Conservation (phyloP, 1,284 basidiomycete genomes). For the Tausonia pullulans region DNA sequence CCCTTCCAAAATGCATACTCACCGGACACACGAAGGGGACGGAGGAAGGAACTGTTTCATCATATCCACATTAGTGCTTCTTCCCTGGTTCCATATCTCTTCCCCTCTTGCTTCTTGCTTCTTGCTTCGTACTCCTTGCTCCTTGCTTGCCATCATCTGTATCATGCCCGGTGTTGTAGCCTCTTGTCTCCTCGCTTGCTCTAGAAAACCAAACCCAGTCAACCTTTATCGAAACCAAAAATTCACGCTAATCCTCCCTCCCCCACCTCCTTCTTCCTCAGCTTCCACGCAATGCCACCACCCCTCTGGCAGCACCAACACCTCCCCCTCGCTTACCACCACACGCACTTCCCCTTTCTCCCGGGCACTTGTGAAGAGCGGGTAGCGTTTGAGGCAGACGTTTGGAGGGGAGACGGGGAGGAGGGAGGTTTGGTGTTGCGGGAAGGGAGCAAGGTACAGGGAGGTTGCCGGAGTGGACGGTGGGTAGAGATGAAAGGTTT, state of each 20-base stretch:
- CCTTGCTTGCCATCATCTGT: too few relatives aligned
- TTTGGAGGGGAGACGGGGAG: constrained; percentile 5
- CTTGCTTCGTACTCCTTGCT: too few relatives aligned
- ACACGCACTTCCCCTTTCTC: constrained; percentile 2
- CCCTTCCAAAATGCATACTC: too few relatives aligned
- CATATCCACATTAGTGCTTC: too few relatives aligned
- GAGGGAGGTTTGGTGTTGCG: constrained; percentile 15
- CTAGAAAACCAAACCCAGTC: not conserved
- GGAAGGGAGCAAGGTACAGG: constrained; percentile 10
- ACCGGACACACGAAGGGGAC: too few relatives aligned
- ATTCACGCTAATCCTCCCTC: constrained; percentile 6
- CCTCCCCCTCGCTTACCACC: constrained; percentile 1
- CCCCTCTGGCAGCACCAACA: constrained; percentile 7
- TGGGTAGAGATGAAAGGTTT: constrained; percentile 13
- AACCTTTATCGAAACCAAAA: constrained; percentile 9
- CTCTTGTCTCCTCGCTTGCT: too few relatives aligned
- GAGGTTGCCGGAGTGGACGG: not conserved
- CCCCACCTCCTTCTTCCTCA: not conserved
- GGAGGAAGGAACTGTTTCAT: too few relatives aligned
- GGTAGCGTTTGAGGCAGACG: not conserved
- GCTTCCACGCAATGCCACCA: constrained; percentile 16
- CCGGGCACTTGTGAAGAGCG: not conserved
- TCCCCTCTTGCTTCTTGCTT: too few relatives aligned
- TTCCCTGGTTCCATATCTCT: too few relatives aligned
- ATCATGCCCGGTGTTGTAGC: too few relatives aligned